These are phyloP conservation scores for Oryza officinalis DNA, from an alignment of 176 grass and related monocot species.

Conservation along the genomic window DNA sequence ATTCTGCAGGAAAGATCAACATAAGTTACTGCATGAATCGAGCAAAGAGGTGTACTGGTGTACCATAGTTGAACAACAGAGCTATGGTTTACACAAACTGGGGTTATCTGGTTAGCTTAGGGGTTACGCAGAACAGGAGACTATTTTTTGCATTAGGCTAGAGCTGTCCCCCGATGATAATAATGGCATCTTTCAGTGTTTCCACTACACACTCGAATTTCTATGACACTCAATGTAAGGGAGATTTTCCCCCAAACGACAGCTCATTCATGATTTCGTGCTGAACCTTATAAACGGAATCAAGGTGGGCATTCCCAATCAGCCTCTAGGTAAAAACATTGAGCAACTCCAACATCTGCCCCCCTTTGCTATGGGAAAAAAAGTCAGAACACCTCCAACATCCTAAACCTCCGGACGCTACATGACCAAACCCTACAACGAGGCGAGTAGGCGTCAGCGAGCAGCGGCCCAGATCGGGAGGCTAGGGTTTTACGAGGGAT, in stretches of 20 bases:
- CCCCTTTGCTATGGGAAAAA: not conserved
- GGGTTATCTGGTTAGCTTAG: not conserved
- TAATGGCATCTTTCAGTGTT: not conserved
- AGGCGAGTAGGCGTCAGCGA: not conserved
- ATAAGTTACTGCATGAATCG: constrained; percentile 1
- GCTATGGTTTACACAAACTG: not conserved
- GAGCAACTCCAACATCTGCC: constrained; percentile 12
- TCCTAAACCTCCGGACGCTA: not conserved
- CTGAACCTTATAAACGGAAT: not conserved
- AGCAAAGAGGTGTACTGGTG: not conserved
- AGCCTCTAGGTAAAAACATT: not conserved
- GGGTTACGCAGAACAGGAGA: not conserved
- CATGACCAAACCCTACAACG: not conserved
- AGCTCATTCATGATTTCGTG: not conserved
- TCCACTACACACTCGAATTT: not conserved
- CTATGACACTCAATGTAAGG: not conserved
- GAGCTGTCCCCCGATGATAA: no score
- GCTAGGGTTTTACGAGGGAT: constrained; percentile 39
- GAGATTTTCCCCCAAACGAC: not conserved
- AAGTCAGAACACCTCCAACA: not conserved
- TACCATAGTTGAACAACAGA: not conserved
- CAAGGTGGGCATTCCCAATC: not conserved
- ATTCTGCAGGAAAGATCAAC: constrained; percentile 48
- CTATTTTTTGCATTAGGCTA: not conserved
- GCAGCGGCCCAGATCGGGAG: constrained; percentile 27